phyloP scores from a whole-genome alignment of 1,284 basidiomycete genomes.

The Trametes polyzona region DNA sequence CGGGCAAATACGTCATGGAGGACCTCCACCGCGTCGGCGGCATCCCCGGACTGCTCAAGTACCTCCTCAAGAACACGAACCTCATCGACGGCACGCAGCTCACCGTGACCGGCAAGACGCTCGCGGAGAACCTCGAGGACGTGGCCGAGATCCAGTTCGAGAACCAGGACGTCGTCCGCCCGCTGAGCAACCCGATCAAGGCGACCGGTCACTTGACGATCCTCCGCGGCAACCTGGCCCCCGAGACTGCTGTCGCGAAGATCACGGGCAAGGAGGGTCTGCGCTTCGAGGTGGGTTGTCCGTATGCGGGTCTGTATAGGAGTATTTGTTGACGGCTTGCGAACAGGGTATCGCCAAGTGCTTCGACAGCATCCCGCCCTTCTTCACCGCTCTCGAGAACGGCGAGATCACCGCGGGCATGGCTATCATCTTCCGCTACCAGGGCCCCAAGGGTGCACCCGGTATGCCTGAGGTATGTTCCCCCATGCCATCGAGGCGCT shows the following conservation, averaged over 20 bases:
- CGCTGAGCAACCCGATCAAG: slow-evolving; percentile 87
- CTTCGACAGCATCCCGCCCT: slow-evolving; percentile 83
- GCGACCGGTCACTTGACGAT: slow-evolving; percentile 90
- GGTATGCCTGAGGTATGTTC: slow-evolving; percentile 88
- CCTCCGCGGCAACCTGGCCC: slow-evolving; percentile 88
- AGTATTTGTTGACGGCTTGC: not conserved
- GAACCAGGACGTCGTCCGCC: slow-evolving; percentile 84
- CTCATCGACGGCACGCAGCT: slow-evolving; percentile 90
- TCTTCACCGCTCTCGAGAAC: slow-evolving; percentile 83
- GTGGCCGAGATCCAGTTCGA: slow-evolving; percentile 78
- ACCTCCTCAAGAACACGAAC: slow-evolving; percentile 85
- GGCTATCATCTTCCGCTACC: slow-evolving; percentile 91
- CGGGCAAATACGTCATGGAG: slow-evolving; percentile 96
- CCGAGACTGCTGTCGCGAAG: slow-evolving; percentile 93
- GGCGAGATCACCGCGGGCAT: slow-evolving; percentile 87
- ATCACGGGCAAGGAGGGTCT: slow-evolving; percentile 96
- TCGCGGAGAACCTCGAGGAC: slow-evolving; percentile 90
- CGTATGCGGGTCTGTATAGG: not conserved
- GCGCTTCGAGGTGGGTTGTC: slow-evolving; percentile 70
- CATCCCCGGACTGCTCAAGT: slow-evolving; percentile 82
- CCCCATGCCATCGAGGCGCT: not conserved
- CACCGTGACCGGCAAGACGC: slow-evolving; percentile 94
- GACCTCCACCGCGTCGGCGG: slow-evolving; percentile 93
- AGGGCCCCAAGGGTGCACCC: slow-evolving; percentile 94
- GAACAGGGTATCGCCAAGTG: slow-evolving; percentile 71